Percentiles rank a stretch among this genome's conserved stretches.
Evolutionary conservation across 495 filamentous ascomycete species (phyloP).

Genomic region (Hypoxylon subgilvum): DNA sequence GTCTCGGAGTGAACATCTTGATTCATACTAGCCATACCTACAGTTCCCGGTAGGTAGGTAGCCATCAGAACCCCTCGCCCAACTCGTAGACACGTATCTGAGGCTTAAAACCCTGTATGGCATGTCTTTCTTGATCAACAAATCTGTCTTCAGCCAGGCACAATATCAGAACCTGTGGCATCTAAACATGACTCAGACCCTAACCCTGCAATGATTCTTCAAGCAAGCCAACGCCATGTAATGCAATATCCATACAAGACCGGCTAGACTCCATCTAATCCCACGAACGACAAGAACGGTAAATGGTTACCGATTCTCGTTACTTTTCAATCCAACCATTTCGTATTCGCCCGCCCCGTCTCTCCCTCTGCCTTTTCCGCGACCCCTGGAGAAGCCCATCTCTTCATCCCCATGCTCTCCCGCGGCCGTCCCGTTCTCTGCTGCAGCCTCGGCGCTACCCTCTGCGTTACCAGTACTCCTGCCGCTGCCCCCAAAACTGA

Average conservation of each 20-base stretch:
- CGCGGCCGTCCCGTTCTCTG: constrained; percentile 20
- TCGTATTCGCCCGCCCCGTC: constrained; percentile 78
- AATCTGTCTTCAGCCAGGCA: neutral
- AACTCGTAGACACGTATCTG: no score
- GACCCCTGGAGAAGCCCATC: constrained; percentile 56
- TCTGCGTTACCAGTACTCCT: constrained; percentile 25
- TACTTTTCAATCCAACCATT: constrained; percentile 63
- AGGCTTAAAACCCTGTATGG: no score
- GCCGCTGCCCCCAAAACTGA: constrained; percentile 76
- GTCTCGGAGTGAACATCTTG: no score
- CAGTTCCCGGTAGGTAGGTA: no score
- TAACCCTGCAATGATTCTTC: constrained; percentile 7
- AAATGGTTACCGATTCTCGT: constrained; percentile 15
- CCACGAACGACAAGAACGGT: neutral
- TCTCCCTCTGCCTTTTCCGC: constrained; percentile 58
- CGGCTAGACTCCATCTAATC: neutral
- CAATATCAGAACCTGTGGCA: constrained; percentile 5
- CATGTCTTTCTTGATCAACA: no score
- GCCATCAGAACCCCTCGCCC: no score
- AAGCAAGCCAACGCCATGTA: constrained; percentile 28
- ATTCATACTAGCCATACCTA: no score
- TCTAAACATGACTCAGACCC: neutral
- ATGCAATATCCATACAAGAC: constrained; percentile 34
- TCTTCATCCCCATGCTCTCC: constrained; percentile 51
- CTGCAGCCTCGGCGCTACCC: constrained; percentile 9